phyloP scores from a whole-genome alignment of 768 basidiomycete species.

The Termitomyces sp. region DNA sequence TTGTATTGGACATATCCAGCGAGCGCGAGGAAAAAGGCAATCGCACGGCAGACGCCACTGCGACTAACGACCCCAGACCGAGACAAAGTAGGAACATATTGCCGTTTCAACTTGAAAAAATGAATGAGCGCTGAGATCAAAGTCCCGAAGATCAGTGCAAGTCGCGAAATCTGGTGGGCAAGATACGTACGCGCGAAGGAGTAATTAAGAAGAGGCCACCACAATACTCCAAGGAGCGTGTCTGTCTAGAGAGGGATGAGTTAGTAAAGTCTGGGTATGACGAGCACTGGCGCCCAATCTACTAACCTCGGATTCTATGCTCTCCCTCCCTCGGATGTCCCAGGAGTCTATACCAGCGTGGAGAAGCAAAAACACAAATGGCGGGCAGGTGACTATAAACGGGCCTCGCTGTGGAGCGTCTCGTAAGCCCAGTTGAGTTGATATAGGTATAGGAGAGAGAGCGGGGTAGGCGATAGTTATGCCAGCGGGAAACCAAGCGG shows the following conservation, averaged over 20 bases:
- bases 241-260: neutral
- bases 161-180: too few relatives aligned
- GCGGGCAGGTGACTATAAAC: neutral
- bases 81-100: neutral
- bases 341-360: neutral
- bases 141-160: neutral
- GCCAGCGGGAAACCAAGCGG: neutral
- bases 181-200: neutral
- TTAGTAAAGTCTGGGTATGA: neutral
- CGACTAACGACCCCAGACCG: neutral
- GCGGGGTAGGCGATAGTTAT: neutral
- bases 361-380: neutral
- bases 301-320: neutral
- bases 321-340: neutral
- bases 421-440: neutral
- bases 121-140: neutral
- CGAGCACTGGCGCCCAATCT: neutral
- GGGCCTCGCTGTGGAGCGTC: neutral
- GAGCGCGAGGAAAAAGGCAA: neutral
- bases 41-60: neutral
- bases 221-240: neutral
- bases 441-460: neutral
- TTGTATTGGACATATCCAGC: neutral
- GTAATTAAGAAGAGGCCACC: neutral
- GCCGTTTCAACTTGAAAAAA: neutral